Evolutionary conservation across 805 yeast species (phyloP).

Genomic region (Kodamaea leandrae): DNA sequence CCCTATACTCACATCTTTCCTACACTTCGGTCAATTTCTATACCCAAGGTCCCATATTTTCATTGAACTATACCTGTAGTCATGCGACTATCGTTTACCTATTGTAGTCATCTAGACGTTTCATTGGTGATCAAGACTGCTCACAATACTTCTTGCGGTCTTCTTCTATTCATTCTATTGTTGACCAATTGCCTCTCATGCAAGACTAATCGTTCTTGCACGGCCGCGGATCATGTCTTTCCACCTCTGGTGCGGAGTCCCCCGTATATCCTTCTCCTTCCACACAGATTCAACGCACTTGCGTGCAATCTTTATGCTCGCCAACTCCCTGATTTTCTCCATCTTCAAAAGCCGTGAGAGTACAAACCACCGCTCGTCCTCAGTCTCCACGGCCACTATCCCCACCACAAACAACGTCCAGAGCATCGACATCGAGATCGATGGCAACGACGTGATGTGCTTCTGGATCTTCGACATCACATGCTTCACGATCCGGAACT

Average conservation of each 20-base stretch:
- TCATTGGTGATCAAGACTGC: no score
- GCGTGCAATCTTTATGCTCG: conserved; percentile 37
- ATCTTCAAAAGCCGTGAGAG: conserved; percentile 29
- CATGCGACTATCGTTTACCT: no score
- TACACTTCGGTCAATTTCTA: no score
- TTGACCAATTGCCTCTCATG: conserved; percentile 14
- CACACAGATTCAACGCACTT: conserved; percentile 35
- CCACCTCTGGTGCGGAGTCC: conserved; percentile 26
- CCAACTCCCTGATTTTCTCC: conserved; percentile 36
- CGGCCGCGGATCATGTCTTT: conserved; percentile 35
- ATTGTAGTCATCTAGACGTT: no score
- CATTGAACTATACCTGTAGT: no score
- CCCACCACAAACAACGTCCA: conserved; percentile 45
- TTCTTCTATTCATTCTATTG: neutral
- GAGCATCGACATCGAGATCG: conserved; percentile 29
- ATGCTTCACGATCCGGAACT: conserved; percentile 12
- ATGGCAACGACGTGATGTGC: conserved; percentile 24
- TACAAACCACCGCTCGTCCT: conserved; percentile 39
- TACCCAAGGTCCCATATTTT: no score
- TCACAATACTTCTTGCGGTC: no score
- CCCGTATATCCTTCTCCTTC: conserved; percentile 39
- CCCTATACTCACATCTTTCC: no score
- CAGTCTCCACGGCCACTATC: conserved; percentile 27
- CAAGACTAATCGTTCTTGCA: conserved; percentile 38
- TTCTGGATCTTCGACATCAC: conserved; percentile 21